phyloP scores from a whole-genome alignment of 352 stramenopile genomes.

The Phytophthora nicotianae region DNA sequence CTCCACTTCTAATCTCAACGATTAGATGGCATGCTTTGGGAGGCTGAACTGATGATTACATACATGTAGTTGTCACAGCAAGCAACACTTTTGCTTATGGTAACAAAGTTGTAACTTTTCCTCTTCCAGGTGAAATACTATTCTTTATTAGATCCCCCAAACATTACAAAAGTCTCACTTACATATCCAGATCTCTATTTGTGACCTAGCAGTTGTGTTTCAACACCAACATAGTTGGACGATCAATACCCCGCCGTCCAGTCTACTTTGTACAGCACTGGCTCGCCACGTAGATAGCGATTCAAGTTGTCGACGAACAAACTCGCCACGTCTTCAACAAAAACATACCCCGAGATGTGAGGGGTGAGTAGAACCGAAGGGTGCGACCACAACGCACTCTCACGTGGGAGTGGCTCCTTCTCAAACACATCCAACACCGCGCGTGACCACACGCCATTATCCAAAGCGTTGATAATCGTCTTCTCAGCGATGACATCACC shows the following conservation, averaged over 20 bases:
- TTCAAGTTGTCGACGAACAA: slow-evolving; percentile 74
- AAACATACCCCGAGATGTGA: slow-evolving; percentile 79
- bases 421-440: slow-evolving; percentile 69
- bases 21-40: not conserved
- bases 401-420: slow-evolving; percentile 43
- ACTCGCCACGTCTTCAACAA: slow-evolving; percentile 71
- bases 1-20: not conserved
- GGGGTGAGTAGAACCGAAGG: slow-evolving; percentile 72
- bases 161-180: too few relatives aligned
- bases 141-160: not conserved
- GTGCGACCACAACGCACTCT: slow-evolving; percentile 69
- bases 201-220: not conserved
- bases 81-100: too few relatives aligned
- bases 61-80: too few relatives aligned
- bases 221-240: not conserved
- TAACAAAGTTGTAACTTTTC: too few relatives aligned
- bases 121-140: too few relatives aligned
- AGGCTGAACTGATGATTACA: too few relatives aligned
- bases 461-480: slow-evolving; percentile 63
- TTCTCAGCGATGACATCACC: slow-evolving; percentile 79
- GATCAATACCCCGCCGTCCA: slow-evolving; percentile 39
- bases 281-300: slow-evolving; percentile 31
- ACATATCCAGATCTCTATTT: too few relatives aligned
- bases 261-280: slow-evolving; percentile 39
- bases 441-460: slow-evolving; percentile 55